These are phyloP conservation scores for Leccinellum albellum DNA, from an alignment of 768 basidiomycete species.

Conservation along the genomic window DNA sequence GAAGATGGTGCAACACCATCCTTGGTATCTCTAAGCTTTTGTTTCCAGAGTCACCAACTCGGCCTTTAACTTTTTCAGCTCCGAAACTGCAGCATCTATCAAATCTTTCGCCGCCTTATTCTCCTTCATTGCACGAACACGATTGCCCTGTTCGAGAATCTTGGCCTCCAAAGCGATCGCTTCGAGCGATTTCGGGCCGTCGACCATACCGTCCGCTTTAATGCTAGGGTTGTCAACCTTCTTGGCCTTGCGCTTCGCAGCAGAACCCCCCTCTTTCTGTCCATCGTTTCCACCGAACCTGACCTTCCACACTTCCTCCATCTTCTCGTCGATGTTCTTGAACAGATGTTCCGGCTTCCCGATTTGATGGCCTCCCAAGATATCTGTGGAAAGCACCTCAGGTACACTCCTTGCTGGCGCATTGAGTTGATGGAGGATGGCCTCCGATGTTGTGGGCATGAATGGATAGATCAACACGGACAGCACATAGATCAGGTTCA, in stretches of 20 bases:
- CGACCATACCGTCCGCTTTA: slow-evolving; percentile 38
- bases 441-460: slow-evolving; percentile 87
- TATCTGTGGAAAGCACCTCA: slow-evolving; percentile 67
- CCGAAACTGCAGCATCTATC: slow-evolving; percentile 47
- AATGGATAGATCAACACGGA: slow-evolving; percentile 87
- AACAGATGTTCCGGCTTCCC: slow-evolving; percentile 89
- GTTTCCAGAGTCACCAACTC: slow-evolving; percentile 38
- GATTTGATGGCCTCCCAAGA: slow-evolving; percentile 82
- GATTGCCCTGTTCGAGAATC: slow-evolving; percentile 71
- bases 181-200: slow-evolving; percentile 68
- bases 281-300: slow-evolving; percentile 69
- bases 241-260: slow-evolving; percentile 49
- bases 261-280: slow-evolving; percentile 41
- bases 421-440: slow-evolving; percentile 83
- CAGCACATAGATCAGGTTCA: slow-evolving; percentile 91
- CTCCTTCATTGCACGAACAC: slow-evolving; percentile 67
- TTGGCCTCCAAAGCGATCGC: slow-evolving; percentile 68
- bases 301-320: slow-evolving; percentile 75
- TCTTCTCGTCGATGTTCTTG: slow-evolving; percentile 88
- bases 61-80: slow-evolving; percentile 62
- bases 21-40: neutral
- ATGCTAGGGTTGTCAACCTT: slow-evolving; percentile 49
- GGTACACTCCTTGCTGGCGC: slow-evolving; percentile 84
- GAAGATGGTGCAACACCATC: neutral
- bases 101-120: slow-evolving; percentile 44